phyloP scores from a whole-genome alignment of 768 basidiomycete species.

The Scleroderma bovista region DNA sequence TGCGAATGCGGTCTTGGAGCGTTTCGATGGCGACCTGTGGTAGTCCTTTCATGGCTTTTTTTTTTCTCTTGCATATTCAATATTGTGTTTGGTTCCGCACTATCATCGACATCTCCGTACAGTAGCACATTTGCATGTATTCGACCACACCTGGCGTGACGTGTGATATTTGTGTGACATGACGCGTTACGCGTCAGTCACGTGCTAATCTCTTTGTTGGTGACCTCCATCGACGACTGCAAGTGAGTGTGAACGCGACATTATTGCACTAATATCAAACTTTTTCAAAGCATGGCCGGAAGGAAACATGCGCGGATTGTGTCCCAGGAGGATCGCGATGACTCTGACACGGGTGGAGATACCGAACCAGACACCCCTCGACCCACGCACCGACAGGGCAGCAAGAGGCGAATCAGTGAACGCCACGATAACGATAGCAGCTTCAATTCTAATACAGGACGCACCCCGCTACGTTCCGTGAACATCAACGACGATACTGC shows the following conservation, averaged over 20 bases:
- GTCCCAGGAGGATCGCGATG: conserved; percentile 4
- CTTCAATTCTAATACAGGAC: conserved; percentile 30
- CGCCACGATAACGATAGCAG: conserved; percentile 34
- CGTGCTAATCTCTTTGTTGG: conserved; percentile 29
- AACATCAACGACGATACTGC: conserved; percentile 79
- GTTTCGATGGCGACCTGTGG: conserved; percentile 79
- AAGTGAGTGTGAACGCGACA: background rate
- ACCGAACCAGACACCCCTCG: conserved; percentile 30
- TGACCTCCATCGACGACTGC: conserved; percentile 11
- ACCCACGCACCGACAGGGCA: conserved; percentile 16
- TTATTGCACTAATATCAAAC: background rate
- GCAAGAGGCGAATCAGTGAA: conserved; percentile 45
- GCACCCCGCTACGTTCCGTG: conserved; percentile 37
- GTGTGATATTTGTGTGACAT: conserved; percentile 15
- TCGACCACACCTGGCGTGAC: background rate
- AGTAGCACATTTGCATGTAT: background rate
- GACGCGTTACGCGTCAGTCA: conserved; percentile 25
- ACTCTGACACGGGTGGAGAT: conserved; percentile 22
- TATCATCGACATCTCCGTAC: background rate
- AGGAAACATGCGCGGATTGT: conserved; percentile 19
- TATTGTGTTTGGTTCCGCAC: background rate
- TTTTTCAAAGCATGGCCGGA: conserved; percentile 13
- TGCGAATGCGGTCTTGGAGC: conserved; percentile 66
- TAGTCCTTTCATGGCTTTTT: conserved; percentile 23
- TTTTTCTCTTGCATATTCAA: background rate